Base-by-base conservation (phyloP, 164 flowering plant genomes). In the Sedum album region DNA sequence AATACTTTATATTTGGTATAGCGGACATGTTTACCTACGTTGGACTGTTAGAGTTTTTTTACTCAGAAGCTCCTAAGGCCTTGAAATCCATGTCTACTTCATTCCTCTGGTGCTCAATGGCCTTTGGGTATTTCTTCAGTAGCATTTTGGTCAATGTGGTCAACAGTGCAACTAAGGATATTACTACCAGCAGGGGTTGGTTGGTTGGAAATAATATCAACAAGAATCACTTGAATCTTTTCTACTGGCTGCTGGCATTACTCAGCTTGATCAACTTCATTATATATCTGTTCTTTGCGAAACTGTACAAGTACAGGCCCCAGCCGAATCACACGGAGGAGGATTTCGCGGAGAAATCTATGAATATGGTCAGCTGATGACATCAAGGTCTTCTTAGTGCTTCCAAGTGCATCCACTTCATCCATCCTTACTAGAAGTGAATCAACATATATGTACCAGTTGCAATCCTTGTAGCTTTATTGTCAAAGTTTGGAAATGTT, bases 21-120 rank as follows among this genome's bases (percentile, higher is more conserved):
- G 85, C 87, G 5, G 87, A 85, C 74, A 65, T 85, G 82, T 82
- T 85, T 39, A 83, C 89, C 0, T 81, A 73, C 21, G 81, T 78
- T 0, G 86, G 89, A 4, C 73, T 85, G 31, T 80, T 85, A 0
- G 83, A 85, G 49, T 81, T 83, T 60, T 83, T 83, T 78, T 82
- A 85, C 72, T 81, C 81, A 0, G 80, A 85, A 65, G 77, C 86
- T 11, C 87, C 89, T 0, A 77, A 74, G 53, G 79, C 57, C 5
- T 46, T 85, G 36, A 83, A 81, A 61, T 68, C 83, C 15, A 38
- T 83, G 11, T 79, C 85, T 2, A 82, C 86, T 31, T 77, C 80
- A 55, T 81, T 82, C 62, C 75, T 79, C 1, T 83, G 87, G 89
- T 67, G 73, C 66, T 82, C 86, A 8, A 76, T 79, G 79, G 83